These are phyloP conservation scores for Penicillium goetzii DNA, from an alignment of 495 filamentous ascomycete species.

Conservation along the genomic window DNA sequence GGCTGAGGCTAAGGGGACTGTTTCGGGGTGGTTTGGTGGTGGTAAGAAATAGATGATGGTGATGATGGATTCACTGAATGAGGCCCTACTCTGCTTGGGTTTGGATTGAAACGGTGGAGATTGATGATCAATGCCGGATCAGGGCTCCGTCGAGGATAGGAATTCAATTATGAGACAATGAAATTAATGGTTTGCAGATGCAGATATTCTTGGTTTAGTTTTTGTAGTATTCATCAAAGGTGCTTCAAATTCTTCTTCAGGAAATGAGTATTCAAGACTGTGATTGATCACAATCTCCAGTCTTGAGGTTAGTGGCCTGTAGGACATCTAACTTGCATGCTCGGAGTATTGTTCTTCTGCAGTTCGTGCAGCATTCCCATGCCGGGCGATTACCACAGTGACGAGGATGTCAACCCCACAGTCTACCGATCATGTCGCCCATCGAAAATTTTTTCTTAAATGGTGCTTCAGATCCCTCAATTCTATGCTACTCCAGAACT, in stretches of 20 bases:
- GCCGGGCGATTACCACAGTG: conserved; percentile 38
- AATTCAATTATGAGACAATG: conserved; percentile 6
- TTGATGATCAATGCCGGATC: neutral
- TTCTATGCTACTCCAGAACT: neutral
- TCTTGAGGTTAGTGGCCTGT: neutral
- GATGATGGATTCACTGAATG: neutral
- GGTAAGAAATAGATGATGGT: conserved; percentile 55
- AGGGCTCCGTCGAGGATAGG: neutral
- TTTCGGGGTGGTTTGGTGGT: conserved; percentile 79
- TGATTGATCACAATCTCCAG: neutral
- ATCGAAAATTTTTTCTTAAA: conserved; percentile 6
- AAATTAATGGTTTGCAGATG: neutral
- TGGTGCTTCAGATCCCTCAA: neutral
- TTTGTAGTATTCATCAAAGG: neutral
- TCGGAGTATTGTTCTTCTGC: neutral
- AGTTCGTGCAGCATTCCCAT: conserved; percentile 30
- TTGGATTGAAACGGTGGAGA: neutral
- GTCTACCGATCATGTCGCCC: neutral
- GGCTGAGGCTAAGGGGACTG: conserved; percentile 73
- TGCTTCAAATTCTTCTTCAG: neutral
- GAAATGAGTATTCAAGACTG: neutral
- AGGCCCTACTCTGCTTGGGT: neutral
- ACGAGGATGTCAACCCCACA: conserved; percentile 28
- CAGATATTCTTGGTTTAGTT: neutral
- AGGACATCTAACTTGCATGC: neutral